phyloP scores from a whole-genome alignment of 768 basidiomycete species.

The Auriculariales sp. region DNA sequence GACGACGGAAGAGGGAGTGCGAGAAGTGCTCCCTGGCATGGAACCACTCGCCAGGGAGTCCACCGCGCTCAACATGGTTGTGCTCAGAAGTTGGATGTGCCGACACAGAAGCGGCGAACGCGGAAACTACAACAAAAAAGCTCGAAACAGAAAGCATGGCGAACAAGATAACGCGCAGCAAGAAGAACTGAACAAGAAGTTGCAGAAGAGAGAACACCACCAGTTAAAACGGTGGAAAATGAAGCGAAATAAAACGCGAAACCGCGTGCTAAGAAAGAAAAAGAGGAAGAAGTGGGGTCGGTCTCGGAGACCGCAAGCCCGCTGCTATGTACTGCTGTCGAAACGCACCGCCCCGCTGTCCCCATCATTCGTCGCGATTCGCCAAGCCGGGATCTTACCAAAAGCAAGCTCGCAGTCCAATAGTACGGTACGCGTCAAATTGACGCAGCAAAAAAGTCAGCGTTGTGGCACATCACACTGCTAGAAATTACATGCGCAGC shows the following conservation, averaged over 20 bases:
- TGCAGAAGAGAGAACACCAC: too few relatives aligned
- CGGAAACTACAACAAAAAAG: background rate
- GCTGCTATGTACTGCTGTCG: too few relatives aligned
- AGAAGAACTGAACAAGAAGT: too few relatives aligned
- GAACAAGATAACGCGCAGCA: background rate
- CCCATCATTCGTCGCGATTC: too few relatives aligned
- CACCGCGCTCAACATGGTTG: constrained; percentile 10
- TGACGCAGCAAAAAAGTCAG: too few relatives aligned
- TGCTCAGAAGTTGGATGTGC: constrained; percentile 10
- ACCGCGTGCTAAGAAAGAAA: background rate
- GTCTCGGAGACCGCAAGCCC: too few relatives aligned
- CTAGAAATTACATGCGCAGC: too few relatives aligned
- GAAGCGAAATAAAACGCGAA: background rate
- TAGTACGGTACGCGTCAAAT: too few relatives aligned
- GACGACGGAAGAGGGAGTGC: constrained; percentile 47
- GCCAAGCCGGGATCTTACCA: too few relatives aligned
- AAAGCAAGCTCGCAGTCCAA: too few relatives aligned
- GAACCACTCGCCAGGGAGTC: constrained; percentile 35
- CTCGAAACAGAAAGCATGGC: background rate
- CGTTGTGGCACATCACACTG: too few relatives aligned
- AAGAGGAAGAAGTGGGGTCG: background rate
- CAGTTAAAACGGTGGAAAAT: background rate
- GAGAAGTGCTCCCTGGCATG: constrained; percentile 46
- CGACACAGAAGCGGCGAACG: constrained; percentile 4
- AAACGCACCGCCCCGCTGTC: too few relatives aligned